Conservation (phyloP, 1,284 basidiomycete species). For the Testicularia cyperi region DNA sequence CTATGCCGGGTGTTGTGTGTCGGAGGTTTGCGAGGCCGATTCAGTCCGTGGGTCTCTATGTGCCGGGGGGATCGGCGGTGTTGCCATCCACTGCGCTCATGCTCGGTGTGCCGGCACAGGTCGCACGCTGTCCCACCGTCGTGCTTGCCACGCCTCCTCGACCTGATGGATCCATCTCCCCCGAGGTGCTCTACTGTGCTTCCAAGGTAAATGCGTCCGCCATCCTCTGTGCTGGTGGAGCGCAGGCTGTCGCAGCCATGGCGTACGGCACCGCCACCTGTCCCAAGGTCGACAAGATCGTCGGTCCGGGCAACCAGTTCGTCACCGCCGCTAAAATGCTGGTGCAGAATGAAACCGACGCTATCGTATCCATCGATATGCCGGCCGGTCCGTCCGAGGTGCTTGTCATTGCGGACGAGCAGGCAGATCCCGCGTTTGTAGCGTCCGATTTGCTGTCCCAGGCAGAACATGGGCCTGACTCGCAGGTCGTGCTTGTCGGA, state of each 20-base stretch:
- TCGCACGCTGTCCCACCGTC: constrained; percentile 88
- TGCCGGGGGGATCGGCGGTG: constrained; percentile 95
- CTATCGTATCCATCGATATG: constrained; percentile 96
- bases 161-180: constrained; percentile 54
- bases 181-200: constrained; percentile 58
- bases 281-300: constrained; percentile 98
- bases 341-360: constrained; percentile 97
- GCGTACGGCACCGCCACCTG: constrained; percentile 94
- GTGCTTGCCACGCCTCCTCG: constrained; percentile 94
- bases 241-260: constrained; percentile 94
- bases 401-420: constrained; percentile 75
- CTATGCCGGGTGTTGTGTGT: constrained; percentile 84
- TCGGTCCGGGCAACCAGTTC: constrained; percentile 99
- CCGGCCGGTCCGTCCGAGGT: constrained; percentile 84
- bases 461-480: constrained; percentile 94
- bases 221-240: constrained; percentile 73
- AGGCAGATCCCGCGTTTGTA: constrained; percentile 83
- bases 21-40: constrained; percentile 84
- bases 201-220: constrained; percentile 49
- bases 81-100: constrained; percentile 96
- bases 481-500: constrained; percentile 90
- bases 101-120: constrained; percentile 96
- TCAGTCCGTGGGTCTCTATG: constrained; percentile 91
- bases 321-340: constrained; percentile 99
- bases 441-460: constrained; percentile 95